A percentile compares a stretch with the other conserved stretches of the same genome.
phyloP scores from a whole-genome alignment of 352 stramenopile genomes.

The Globisporangium emineosum region DNA sequence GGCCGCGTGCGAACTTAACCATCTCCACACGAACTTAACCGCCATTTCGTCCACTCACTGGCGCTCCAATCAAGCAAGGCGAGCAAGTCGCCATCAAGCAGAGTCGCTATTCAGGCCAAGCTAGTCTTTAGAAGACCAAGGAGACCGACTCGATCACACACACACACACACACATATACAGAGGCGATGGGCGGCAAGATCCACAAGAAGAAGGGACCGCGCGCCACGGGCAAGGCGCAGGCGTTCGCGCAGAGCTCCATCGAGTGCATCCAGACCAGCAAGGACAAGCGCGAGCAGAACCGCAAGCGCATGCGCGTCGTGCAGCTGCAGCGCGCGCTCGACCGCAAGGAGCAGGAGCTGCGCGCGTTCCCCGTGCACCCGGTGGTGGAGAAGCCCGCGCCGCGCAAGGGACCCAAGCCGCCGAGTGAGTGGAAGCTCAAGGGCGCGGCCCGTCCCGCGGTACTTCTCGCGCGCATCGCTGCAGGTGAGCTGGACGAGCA shows the following conservation, averaged over 20 bases:
- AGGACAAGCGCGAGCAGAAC: slow-evolving; percentile 64
- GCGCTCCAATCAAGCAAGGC: background rate
- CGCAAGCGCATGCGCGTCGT: slow-evolving; percentile 76
- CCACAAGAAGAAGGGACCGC: slow-evolving; percentile 60
- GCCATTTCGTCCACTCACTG: background rate
- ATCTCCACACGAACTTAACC: background rate
- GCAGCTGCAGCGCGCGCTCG: slow-evolving; percentile 72
- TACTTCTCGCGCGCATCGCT: slow-evolving; percentile 70
- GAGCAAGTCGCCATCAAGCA: background rate
- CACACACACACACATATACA: background rate
- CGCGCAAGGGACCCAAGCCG: slow-evolving; percentile 52
- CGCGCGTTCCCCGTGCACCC: slow-evolving; percentile 52
- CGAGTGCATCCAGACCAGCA: slow-evolving; percentile 53
- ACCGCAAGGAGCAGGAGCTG: slow-evolving; percentile 66
- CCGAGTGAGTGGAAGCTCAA: slow-evolving; percentile 79
- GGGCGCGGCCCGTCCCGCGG: slow-evolving; percentile 62
- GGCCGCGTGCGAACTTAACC: background rate
- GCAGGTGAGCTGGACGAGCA: slow-evolving; percentile 76
- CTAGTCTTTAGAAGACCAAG: too few relatives aligned
- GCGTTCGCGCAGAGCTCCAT: slow-evolving; percentile 62
- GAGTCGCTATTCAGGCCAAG: too few relatives aligned
- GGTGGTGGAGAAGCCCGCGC: slow-evolving; percentile 28
- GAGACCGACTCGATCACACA: background rate
- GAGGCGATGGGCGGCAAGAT: slow-evolving; percentile 44
- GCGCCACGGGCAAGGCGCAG: slow-evolving; percentile 44